Evolutionary conservation across 257 asterid species (phyloP), one percentile per base, ranked within the genome.

Genomic region (Solanum tarapatanum): DNA sequence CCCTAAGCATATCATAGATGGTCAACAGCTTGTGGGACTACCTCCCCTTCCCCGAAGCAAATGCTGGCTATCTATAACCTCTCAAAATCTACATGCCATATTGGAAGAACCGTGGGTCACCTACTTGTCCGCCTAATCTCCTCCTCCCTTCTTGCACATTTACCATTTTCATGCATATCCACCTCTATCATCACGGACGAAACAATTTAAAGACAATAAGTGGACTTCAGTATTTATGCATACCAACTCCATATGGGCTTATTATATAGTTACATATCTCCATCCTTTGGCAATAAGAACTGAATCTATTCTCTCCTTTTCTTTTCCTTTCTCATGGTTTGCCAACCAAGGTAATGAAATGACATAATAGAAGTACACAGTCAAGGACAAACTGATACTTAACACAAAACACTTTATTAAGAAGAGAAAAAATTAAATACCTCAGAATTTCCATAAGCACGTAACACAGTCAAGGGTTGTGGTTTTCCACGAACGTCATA

Each of bases 401-500:
- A 60, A 80, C 88, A 64, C 35, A 66, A 72, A 88, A 85, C 28
- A 60, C 84, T 87, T 48, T 90, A 72, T 85, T 85, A 79, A 64
- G 79, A 19, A 90, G 84, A 66, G 79, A 77, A 60, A 70, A 48
- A 86, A 84, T 87, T 11, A 83, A 80, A 76, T 66, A 73, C 98
- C 98, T 96, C 98, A 80, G 98, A 92, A 91, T 88, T 94, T 62
- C 98, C 98, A 91, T 89, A 96, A 84, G 98, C 98, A 89, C 94
- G 97, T 89, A 94, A 98, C 90, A 96, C 96, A 37, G 97, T 95
- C 86, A 94, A 91, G 85, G 99, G 99, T 86, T 95, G 98, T 86
- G 98, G 98, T 87, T 97, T 97, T 89, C 98, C 98, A 86, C 99
- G 99, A 88, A 95, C 86, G 60, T 97, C 99, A 88, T 97, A 97